phyloP scores from a whole-genome alignment of 768 basidiomycete genomes.

The Crucibulum laeve region DNA sequence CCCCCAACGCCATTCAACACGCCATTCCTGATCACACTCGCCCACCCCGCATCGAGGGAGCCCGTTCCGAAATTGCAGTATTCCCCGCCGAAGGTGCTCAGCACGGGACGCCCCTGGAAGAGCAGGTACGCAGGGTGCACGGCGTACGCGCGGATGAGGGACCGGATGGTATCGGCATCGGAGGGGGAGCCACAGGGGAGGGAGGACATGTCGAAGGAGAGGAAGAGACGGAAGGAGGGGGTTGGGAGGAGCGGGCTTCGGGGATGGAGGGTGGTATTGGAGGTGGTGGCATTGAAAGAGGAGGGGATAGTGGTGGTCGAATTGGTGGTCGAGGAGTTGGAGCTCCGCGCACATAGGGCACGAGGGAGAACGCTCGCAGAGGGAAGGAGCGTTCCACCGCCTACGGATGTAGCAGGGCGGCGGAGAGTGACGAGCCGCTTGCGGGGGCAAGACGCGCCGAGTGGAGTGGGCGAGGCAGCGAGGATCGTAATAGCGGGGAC shows the following conservation, averaged over 20 bases:
- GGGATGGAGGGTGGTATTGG: neutral
- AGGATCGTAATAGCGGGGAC: no score
- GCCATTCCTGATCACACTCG: conserved; percentile 20
- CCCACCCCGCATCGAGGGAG: conserved; percentile 40
- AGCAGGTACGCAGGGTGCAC: conserved; percentile 36
- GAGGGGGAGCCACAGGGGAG: conserved; percentile 34
- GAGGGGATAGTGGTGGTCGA: no score
- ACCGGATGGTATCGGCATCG: conserved; percentile 27
- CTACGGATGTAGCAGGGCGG: no score
- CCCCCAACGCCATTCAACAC: conserved; percentile 1
- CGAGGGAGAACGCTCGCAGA: no score
- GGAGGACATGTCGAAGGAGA: conserved; percentile 43
- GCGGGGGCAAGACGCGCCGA: no score
- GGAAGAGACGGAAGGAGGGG: conserved; percentile 38
- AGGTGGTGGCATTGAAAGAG: no score
- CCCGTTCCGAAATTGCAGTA: conserved; percentile 46
- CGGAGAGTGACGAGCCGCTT: no score
- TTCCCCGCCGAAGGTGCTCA: conserved; percentile 53
- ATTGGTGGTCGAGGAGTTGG: no score
- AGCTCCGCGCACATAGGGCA: no score
- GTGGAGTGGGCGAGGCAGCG: no score
- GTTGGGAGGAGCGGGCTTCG: neutral
- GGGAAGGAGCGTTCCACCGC: no score
- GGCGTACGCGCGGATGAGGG: conserved; percentile 33
- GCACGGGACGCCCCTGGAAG: conserved; percentile 34